phyloP scores from a whole-genome alignment of 2,329 filamentous ascomycete genomes.

The Monilinia fructicola region DNA sequence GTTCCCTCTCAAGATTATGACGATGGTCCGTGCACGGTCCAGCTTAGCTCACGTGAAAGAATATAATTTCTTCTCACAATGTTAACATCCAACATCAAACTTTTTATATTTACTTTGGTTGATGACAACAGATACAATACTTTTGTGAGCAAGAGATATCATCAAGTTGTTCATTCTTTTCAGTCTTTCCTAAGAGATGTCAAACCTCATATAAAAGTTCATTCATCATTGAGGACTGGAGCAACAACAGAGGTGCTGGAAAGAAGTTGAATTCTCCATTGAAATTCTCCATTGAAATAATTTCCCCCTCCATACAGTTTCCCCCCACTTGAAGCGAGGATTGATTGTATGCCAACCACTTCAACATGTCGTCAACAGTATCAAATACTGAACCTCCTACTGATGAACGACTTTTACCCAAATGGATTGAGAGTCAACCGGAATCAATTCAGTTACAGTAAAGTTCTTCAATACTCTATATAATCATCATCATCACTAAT shows the following conservation, averaged over 20 bases:
- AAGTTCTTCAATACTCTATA: conserved; percentile 31
- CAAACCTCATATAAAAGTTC: not conserved
- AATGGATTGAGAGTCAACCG: conserved; percentile 48
- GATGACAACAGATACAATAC: not conserved
- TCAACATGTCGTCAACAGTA: not conserved
- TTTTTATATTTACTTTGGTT: conserved; percentile 8
- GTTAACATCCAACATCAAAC: too few relatives aligned
- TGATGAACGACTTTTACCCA: conserved; percentile 35
- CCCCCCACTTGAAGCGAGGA: conserved; percentile 15
- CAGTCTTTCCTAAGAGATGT: not conserved
- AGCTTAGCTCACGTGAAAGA: conserved; percentile 4
- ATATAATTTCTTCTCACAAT: conserved; percentile 10
- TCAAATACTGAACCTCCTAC: conserved; percentile 14
- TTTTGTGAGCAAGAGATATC: not conserved
- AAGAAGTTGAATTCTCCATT: not conserved
- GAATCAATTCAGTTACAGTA: conserved; percentile 43
- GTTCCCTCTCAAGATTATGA: conserved; percentile 11
- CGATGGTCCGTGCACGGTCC: conserved; percentile 18
- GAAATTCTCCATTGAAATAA: not conserved
- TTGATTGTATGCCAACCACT: not conserved
- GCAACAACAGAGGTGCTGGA: not conserved
- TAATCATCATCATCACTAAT: not conserved
- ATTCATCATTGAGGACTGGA: not conserved
- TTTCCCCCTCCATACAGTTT: not conserved
- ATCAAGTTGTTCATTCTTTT: not conserved